Evolutionary conservation across 768 basidiomycete species (phyloP).

Genomic region (Collybia nuda): DNA sequence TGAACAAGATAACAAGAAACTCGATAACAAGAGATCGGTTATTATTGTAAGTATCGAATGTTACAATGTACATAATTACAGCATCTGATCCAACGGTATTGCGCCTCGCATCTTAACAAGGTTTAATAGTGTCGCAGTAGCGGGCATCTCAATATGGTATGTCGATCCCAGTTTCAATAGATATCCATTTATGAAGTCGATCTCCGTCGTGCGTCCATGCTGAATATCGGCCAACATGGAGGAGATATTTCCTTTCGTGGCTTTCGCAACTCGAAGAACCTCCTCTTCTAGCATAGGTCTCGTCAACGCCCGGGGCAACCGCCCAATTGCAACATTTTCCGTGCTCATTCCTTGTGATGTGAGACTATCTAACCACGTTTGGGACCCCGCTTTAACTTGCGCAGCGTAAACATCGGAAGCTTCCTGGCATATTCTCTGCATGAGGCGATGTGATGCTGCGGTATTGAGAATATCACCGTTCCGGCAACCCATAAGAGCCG

Average conservation of each 20-base stretch:
- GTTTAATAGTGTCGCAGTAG: slow-evolving; percentile 52
- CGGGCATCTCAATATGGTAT: slow-evolving; percentile 58
- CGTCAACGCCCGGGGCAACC: slow-evolving; percentile 48
- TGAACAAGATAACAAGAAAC: too few relatives aligned
- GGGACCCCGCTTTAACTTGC: slow-evolving; percentile 44
- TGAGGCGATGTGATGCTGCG: slow-evolving; percentile 40
- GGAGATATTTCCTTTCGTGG: slow-evolving; percentile 69
- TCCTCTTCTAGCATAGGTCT: slow-evolving; percentile 49
- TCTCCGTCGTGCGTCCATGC: slow-evolving; percentile 65
- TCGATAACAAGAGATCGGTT: too few relatives aligned
- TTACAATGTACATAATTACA: slow-evolving; percentile 16
- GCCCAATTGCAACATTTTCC: slow-evolving; percentile 25
- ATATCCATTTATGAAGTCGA: slow-evolving; percentile 84
- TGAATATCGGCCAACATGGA: slow-evolving; percentile 79
- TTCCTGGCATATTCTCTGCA: slow-evolving; percentile 65
- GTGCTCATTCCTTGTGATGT: slow-evolving; percentile 24
- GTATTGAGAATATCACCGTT: slow-evolving; percentile 73
- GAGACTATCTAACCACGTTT: slow-evolving; percentile 29
- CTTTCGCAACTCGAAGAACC: slow-evolving; percentile 53
- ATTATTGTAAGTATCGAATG: too few relatives aligned
- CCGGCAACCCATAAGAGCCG: slow-evolving; percentile 74
- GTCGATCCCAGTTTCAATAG: slow-evolving; percentile 59
- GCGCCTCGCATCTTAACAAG: slow-evolving; percentile 58
- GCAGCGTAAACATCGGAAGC: slow-evolving; percentile 60
- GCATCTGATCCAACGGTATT: slow-evolving; percentile 54